phyloP scores from a whole-genome alignment of 352 stramenopile genomes.

The Aphanomyces invadans region DNA sequence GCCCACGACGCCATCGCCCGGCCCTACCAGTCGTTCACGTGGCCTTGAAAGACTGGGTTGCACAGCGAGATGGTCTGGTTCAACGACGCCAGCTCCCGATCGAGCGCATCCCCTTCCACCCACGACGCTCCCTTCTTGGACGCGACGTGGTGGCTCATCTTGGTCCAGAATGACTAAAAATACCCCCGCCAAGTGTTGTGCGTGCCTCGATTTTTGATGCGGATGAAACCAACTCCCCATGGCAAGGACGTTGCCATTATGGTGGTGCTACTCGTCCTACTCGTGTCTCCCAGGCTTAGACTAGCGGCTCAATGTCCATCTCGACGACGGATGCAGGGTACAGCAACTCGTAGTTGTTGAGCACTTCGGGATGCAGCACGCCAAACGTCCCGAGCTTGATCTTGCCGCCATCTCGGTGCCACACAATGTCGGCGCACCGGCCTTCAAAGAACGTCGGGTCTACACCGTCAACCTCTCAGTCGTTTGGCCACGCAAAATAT shows the following conservation, averaged over 20 bases:
- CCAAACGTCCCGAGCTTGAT: constrained; percentile 92
- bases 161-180: too few relatives aligned
- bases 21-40: constrained; percentile 59
- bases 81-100: constrained; percentile 57
- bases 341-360: constrained; percentile 96
- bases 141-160: constrained; percentile 16
- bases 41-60: constrained; percentile 69
- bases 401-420: constrained; percentile 69
- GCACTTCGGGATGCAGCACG: constrained; percentile 96
- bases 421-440: constrained; percentile 92
- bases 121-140: constrained; percentile 18
- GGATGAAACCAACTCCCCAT: too few relatives aligned
- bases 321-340: constrained; percentile 96
- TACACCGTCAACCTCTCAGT: constrained; percentile 26
- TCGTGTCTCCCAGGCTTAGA: constrained; percentile 49
- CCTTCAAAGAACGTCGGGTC: constrained; percentile 93
- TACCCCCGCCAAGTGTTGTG: too few relatives aligned
- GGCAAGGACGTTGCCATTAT: too few relatives aligned
- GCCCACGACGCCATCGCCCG: too few relatives aligned
- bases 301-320: constrained; percentile 96
- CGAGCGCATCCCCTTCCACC: constrained; percentile 39
- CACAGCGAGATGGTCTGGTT: constrained; percentile 66
- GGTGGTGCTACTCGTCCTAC: not conserved
- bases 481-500: too few relatives aligned
- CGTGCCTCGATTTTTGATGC: too few relatives aligned